These are phyloP conservation scores for Chenopodium album DNA, from an alignment of 148 eudicot genomes.

Conservation along the genomic window DNA sequence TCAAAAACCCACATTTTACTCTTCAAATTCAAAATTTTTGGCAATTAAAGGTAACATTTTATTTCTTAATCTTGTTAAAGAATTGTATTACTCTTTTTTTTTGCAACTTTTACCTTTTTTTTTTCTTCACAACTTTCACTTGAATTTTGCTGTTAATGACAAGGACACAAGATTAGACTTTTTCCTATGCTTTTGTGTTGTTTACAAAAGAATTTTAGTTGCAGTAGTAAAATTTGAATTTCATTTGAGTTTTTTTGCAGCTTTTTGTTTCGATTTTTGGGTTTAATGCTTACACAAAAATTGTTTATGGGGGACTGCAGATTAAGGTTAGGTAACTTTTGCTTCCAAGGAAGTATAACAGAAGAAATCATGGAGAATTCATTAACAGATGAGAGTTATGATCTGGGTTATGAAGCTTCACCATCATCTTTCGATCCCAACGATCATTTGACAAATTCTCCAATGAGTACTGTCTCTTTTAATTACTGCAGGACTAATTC, in stretches of 20 bases:
- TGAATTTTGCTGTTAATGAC: constrained; percentile 27
- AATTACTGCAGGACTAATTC: constrained; percentile 60
- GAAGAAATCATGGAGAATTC: constrained; percentile 43
- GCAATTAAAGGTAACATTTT: constrained; percentile 42
- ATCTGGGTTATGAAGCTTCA: constrained; percentile 42
- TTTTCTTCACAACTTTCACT: not conserved
- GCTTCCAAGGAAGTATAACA: constrained; percentile 25
- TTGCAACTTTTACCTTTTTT: constrained; percentile 18
- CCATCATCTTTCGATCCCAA: constrained; percentile 42
- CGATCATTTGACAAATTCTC: constrained; percentile 52
- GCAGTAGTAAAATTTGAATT: constrained; percentile 14
- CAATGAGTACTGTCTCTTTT: constrained; percentile 41
- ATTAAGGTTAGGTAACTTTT: constrained; percentile 27
- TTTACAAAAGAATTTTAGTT: not conserved
- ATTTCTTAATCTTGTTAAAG: constrained; percentile 12
- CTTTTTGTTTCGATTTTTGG: constrained; percentile 2
- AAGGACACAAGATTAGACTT: constrained; percentile 43
- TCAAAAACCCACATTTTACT: constrained; percentile 36
- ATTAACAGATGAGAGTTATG: constrained; percentile 45
- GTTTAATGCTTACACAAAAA: constrained; percentile 8
- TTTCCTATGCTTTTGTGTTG: constrained; percentile 36
- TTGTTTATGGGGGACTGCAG: constrained; percentile 35
- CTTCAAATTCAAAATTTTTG: constrained; percentile 46
- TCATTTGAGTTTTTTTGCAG: constrained; percentile 8
- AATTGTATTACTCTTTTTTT: constrained; percentile 29